Percentiles rank a stretch among this genome's conserved stretches.
Conservation (phyloP, 441 rosid genomes). For the Erodium trifolium region DNA sequence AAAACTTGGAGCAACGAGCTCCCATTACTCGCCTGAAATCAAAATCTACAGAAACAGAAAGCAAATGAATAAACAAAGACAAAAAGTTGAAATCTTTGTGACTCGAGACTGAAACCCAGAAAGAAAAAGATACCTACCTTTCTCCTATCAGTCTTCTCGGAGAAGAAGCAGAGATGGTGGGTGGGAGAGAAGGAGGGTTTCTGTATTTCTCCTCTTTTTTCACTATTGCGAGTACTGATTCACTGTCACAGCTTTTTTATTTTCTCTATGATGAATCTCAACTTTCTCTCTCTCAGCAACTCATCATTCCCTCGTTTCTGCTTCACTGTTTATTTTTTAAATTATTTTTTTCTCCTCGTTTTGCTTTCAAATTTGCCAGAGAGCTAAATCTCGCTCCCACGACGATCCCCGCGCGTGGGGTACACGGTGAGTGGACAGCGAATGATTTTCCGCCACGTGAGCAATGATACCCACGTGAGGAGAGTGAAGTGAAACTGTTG, state of each 20-base stretch:
- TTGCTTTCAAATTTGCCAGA: slow-evolving; percentile 7
- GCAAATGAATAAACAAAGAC: no score
- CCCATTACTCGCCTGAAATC: slow-evolving; percentile 43
- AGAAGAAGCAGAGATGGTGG: not conserved
- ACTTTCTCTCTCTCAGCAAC: not conserved
- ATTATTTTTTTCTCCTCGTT: slow-evolving; percentile 4
- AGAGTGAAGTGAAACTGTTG: slow-evolving; percentile 8
- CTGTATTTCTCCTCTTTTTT: not conserved
- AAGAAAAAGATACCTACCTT: slow-evolving; percentile 16
- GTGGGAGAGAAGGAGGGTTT: no score
- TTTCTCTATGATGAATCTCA: slow-evolving; percentile 3
- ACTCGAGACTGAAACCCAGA: not conserved
- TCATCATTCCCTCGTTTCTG: slow-evolving; percentile 7
- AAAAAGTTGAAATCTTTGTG: not conserved
- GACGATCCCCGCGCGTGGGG: not conserved
- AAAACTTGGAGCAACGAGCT: slow-evolving; percentile 80
- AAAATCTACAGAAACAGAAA: not conserved
- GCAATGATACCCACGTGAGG: not conserved
- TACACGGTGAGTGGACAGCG: not conserved
- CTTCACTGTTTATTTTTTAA: not conserved
- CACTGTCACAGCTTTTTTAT: not conserved
- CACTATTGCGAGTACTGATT: not conserved
- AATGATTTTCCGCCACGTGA: not conserved
- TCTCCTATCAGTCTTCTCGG: slow-evolving; percentile 7
- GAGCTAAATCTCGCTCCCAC: not conserved